Conservation (phyloP, 2,329 filamentous ascomycete species). For the Phialophora tarda region DNA sequence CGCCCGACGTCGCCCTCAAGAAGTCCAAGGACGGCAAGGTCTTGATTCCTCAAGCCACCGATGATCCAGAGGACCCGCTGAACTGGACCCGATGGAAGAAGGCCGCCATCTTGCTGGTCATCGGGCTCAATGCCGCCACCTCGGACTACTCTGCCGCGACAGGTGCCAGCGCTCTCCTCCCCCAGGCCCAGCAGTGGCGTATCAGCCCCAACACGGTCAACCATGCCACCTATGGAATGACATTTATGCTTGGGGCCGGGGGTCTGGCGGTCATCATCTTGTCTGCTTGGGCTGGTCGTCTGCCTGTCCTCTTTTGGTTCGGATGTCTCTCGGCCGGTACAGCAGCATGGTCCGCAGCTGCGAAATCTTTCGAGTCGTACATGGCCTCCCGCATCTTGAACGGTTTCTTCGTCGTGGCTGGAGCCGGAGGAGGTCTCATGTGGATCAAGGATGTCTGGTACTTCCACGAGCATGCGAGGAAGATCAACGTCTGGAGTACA, state of each 20-base stretch:
- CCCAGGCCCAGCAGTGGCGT: slow-evolving; percentile 56
- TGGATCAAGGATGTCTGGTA: slow-evolving; percentile 66
- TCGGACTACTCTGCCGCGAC: slow-evolving; percentile 58
- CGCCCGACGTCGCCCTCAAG: slow-evolving; percentile 43
- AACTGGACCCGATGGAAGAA: slow-evolving; percentile 61
- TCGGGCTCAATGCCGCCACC: slow-evolving; percentile 55
- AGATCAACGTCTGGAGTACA: slow-evolving; percentile 49
- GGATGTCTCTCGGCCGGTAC: slow-evolving; percentile 42
- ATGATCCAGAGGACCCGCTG: slow-evolving; percentile 58
- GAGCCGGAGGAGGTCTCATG: slow-evolving; percentile 52
- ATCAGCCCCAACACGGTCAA: slow-evolving; percentile 58
- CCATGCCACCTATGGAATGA: slow-evolving; percentile 56
- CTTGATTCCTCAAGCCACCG: slow-evolving; percentile 61
- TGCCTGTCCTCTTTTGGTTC: slow-evolving; percentile 51
- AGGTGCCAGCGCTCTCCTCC: slow-evolving; percentile 52
- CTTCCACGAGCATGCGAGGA: slow-evolving; percentile 58
- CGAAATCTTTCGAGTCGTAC: slow-evolving; percentile 54
- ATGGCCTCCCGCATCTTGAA: slow-evolving; percentile 57
- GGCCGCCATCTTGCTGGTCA: slow-evolving; percentile 55
- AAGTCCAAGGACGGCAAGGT: slow-evolving; percentile 51
- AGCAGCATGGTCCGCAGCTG: slow-evolving; percentile 52
- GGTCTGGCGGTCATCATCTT: slow-evolving; percentile 51
- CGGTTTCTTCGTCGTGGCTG: slow-evolving; percentile 55
- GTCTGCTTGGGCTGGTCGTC: slow-evolving; percentile 52
- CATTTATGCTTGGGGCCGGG: slow-evolving; percentile 55